phyloP scores from a whole-genome alignment of 2,329 filamentous ascomycete species.

The Cercospora sp. region DNA sequence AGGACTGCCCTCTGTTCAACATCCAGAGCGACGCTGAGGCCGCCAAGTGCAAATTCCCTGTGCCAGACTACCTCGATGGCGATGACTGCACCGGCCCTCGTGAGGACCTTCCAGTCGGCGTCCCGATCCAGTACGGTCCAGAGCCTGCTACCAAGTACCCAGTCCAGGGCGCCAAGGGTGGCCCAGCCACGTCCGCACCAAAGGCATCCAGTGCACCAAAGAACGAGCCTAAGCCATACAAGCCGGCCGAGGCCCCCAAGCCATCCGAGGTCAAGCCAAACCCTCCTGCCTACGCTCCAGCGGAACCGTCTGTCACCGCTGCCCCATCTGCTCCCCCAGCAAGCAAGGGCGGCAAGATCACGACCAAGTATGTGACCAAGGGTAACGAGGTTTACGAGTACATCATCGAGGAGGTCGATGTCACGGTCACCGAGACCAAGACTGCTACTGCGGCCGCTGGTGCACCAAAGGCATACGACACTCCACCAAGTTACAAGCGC shows the following conservation, averaged over 20 bases:
- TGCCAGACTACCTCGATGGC: conserved; percentile 55
- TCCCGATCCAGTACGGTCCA: conserved; percentile 51
- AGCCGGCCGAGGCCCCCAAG: conserved; percentile 14
- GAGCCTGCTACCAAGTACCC: conserved; percentile 42
- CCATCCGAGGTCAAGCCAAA: conserved; percentile 13
- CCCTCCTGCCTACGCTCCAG: conserved; percentile 29
- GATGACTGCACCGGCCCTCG: conserved; percentile 63
- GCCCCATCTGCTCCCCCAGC: conserved; percentile 17
- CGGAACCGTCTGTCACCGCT: conserved; percentile 27
- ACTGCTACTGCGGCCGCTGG: conserved; percentile 28
- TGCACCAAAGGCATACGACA: conserved; percentile 29
- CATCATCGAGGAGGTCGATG: conserved; percentile 46
- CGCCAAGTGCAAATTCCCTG: conserved; percentile 61
- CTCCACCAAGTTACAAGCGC: conserved; percentile 27
- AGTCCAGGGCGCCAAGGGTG: conserved; percentile 30
- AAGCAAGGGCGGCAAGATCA: conserved; percentile 36
- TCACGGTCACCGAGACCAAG: conserved; percentile 44
- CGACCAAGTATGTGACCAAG: conserved; percentile 47
- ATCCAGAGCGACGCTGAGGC: conserved; percentile 61
- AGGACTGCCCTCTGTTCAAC: conserved; percentile 74
- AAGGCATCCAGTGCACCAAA: not conserved
- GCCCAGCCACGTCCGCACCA: conserved; percentile 20
- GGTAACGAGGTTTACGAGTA: conserved; percentile 48
- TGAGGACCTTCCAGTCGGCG: conserved; percentile 65
- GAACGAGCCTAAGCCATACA: not conserved